Percentiles rank a stretch among this genome's conserved stretches.
phyloP scores from a whole-genome alignment of 129 eudicot species.

The Heracleum sosnowskyi region DNA sequence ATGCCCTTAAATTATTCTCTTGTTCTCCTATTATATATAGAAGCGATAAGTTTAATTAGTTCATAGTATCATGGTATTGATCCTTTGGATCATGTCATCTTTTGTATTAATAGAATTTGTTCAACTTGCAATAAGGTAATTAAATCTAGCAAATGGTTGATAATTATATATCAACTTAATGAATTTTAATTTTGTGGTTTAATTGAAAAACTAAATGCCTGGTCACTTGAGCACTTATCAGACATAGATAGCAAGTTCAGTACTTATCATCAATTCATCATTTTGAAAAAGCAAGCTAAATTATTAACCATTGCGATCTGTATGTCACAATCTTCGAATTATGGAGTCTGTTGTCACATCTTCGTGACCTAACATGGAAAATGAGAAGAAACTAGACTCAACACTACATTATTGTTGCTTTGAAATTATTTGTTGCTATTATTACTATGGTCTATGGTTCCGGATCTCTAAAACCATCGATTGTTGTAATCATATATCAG shows the following conservation, averaged over 20 bases:
- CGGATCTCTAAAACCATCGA: too few relatives aligned
- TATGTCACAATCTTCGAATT: neutral
- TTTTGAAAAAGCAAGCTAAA: neutral
- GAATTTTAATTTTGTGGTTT: neutral
- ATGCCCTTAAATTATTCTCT: too few relatives aligned
- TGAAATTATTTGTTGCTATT: neutral
- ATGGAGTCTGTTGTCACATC: neutral
- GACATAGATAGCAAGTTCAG: neutral
- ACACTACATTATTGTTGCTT: neutral
- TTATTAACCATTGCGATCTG: constrained; percentile 5
- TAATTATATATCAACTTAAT: neutral
- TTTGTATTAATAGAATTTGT: neutral
- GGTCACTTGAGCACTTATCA: neutral
- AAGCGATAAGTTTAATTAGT: too few relatives aligned
- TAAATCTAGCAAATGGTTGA: neutral
- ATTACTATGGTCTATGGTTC: too few relatives aligned
- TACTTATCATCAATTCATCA: neutral
- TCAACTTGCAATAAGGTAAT: neutral
- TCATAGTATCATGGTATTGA: too few relatives aligned
- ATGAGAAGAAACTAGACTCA: neutral
- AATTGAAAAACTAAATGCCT: neutral
- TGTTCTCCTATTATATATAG: too few relatives aligned
- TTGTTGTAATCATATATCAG: too few relatives aligned
- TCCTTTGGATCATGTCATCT: too few relatives aligned
- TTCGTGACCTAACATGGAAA: constrained; percentile 8